Evolutionary conservation across 768 basidiomycete species (phyloP), one percentile per base, ranked within the genome.

Genomic region (Naganishia kalamii): DNA sequence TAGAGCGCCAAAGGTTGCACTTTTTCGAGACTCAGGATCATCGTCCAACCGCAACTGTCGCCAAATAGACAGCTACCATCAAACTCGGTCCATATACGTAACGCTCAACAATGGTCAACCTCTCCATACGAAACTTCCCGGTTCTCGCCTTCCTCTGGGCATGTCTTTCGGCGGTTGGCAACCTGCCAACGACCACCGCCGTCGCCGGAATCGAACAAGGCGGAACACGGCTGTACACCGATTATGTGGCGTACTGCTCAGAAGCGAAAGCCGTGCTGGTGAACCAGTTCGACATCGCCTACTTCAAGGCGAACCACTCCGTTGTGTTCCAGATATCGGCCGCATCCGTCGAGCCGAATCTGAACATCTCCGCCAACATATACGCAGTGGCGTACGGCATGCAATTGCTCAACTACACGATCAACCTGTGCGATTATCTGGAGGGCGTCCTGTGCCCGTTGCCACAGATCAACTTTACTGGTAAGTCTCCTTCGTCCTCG

Each of bases 371-470:
- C 3, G 92, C 90, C 35, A 88, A 88, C 72, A 79, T 96, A 59
- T 81, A 89, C 71, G 79, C 92, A 73, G 88, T 89, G 65, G 88
- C 88, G n/a, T 97, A 97, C 70, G 92, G 92, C 60, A 85, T 87
- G 77, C 83, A 85, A 32, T 85, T 88, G 19, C 72, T 93, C 69
- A 96, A 96, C 75, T 73, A 87, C 67, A 90, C 90, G n/a, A 79
- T 96, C 68, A 84, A 94, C 79, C 84, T 97, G 33, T 98, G 94
- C 81, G 79, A 80, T 51, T 82, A 90, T 50, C 83, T 94, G 33
- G 78, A 80, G 62, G 91, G 92, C 19, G 86, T 85, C 27, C 82
- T 97, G 13, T 98, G 94, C 68, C 80, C 92, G 83, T 37, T 84
- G 85, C 66, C 92, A 82, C 35, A 83, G 74, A 89, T 90, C 81